phyloP scores from a whole-genome alignment of 257 asterid species.

The Osmanthus fragrans region DNA sequence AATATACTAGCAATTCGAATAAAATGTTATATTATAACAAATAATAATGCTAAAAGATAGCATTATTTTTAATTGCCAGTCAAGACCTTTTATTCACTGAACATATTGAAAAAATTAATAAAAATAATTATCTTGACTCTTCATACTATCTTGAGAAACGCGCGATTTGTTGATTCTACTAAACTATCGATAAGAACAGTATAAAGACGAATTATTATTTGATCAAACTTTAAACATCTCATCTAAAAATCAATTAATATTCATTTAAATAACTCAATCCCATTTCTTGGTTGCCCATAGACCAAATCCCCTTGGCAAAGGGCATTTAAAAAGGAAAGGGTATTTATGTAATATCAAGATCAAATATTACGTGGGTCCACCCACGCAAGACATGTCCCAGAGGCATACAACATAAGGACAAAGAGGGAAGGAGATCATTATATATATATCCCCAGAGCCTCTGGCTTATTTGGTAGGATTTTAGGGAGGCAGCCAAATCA shows the following conservation, averaged over 20 bases:
- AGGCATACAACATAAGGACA: slow-evolving; percentile 47
- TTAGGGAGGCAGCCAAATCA: slow-evolving; percentile 45
- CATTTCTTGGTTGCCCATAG: background rate
- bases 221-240: no score
- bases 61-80: background rate
- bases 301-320: background rate
- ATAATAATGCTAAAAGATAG: no score
- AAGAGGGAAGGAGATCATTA: slow-evolving; percentile 13
- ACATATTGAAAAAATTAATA: no score
- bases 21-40: no score
- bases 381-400: slow-evolving; percentile 28
- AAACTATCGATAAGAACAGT: background rate
- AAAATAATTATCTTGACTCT: background rate
- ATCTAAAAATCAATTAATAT: background rate
- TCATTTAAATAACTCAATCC: background rate
- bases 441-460: slow-evolving; percentile 33
- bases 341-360: slow-evolving; percentile 8
- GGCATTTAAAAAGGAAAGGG: background rate
- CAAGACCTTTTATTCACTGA: background rate
- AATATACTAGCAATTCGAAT: no score
- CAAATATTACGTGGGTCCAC: slow-evolving; percentile 3
- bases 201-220: no score
- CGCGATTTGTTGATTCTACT: background rate
- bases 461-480: slow-evolving; percentile 60
- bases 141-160: background rate